A percentile compares a stretch with the other conserved stretches of the same genome.
These are phyloP conservation scores for Rhodocollybia butyracea DNA, from an alignment of 768 basidiomycete genomes.

Conservation along the genomic window DNA sequence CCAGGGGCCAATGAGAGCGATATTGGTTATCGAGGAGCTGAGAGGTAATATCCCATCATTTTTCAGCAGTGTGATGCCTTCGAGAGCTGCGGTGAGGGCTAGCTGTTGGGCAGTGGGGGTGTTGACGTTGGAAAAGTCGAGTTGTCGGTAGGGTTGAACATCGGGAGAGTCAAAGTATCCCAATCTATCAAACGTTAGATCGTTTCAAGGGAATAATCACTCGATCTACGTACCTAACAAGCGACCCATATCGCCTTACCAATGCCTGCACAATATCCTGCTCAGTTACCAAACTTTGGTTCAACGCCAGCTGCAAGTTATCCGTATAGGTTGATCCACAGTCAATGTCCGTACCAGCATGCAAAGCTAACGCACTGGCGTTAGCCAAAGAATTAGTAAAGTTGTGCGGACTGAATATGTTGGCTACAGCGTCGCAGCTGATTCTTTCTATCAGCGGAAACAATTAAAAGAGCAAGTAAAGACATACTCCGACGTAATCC, in stretches of 20 bases:
- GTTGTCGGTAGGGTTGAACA: constrained; percentile 47
- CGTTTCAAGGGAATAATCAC: constrained; percentile 3
- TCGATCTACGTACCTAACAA: constrained; percentile 39
- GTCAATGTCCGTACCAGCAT: constrained; percentile 53
- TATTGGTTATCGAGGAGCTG: constrained; percentile 35
- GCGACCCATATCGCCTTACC: constrained; percentile 47
- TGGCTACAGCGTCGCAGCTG: constrained; percentile 51
- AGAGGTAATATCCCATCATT: constrained; percentile 62
- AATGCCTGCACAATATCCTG: constrained; percentile 41
- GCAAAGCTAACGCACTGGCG: constrained; percentile 47
- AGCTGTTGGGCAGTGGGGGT: constrained; percentile 42
- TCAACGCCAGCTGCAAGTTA: constrained; percentile 45
- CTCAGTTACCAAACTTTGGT: constrained; percentile 43
- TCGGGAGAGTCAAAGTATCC: constrained; percentile 55
- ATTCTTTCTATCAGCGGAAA: no score
- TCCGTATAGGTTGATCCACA: constrained; percentile 47
- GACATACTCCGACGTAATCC: constrained; percentile 59
- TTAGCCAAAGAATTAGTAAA: constrained; percentile 41
- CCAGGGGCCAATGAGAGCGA: constrained; percentile 61
- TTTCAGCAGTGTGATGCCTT: constrained; percentile 59
- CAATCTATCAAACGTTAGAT: constrained; percentile 34
- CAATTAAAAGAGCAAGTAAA: no score
- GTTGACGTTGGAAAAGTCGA: constrained; percentile 47
- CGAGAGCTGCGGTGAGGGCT: constrained; percentile 47
- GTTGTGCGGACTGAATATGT: constrained; percentile 49